Base-by-base conservation (phyloP, 108 stramenopile genomes). In the Cyclostephanos tholiformis region DNA sequence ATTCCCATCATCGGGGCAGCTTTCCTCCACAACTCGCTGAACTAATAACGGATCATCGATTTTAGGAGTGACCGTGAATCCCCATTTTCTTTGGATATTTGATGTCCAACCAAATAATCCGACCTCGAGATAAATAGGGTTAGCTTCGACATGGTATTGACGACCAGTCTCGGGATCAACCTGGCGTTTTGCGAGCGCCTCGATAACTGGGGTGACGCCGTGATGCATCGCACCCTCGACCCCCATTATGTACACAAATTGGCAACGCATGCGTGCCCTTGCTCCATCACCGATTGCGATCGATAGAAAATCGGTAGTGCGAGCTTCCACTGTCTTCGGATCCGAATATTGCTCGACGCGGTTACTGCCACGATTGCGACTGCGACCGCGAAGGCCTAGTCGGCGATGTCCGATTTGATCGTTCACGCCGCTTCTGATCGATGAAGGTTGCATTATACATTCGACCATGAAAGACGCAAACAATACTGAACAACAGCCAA, bases 221-320 rank as follows among this genome's bases (percentile, higher is more conserved):
- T 79, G 78, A 44, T 79, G 78, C 8, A 16, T 55, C 2, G 78
- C 52, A 8, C 78, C 78, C 43, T 79, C 78, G 26, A 79, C 78
- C n/a, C 78, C 78, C 48, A 69, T 32, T 13, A 79, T 60, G 23
- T 75, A 79, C 25, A 79, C 68, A 20, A 79, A 63, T 58, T 79
- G 78, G 29, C 78, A 79, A 46, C 75, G 67, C 30, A 46, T 74
- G 25, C 61, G 57, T 30, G 52, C 6, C 52, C 20, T 22, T 8
- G 20, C 52, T 1, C 8, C 25, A 25, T 22, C 52, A 20, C 1
- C 25, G 8, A 25, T 19, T 8, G 23, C 25, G 4, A 6, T 8
- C 1, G 23, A 6, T 20, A 6, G n/a, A 22, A 10, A 51, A 20
- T 9, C 52, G 8, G 52, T 6, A 41, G 12, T 41, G 52, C 14